Evolutionary conservation across 2,329 filamentous ascomycete genomes (phyloP).

Genomic region (Aspergillus tanneri): DNA sequence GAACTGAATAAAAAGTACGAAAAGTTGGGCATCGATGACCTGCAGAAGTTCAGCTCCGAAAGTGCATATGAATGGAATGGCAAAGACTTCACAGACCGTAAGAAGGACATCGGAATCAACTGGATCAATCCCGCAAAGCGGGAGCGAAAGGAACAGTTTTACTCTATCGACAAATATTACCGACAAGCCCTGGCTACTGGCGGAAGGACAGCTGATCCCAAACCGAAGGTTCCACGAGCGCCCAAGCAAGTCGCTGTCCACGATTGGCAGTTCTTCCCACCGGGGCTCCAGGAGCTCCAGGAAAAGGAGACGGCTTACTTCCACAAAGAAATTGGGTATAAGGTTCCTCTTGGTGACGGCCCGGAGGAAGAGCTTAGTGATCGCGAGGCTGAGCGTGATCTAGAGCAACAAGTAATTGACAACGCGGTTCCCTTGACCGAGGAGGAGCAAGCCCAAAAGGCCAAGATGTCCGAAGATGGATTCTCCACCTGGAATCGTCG

Average conservation of each 20-base stretch:
- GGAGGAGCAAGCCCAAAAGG: conserved; percentile 84
- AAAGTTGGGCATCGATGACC: conserved; percentile 91
- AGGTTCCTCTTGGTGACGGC: conserved; percentile 84
- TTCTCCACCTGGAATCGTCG: conserved; percentile 95
- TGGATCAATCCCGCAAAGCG: conserved; percentile 99
- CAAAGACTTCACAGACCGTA: conserved; percentile 86
- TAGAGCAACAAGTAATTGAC: conserved; percentile 91
- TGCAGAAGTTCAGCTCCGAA: conserved; percentile 97
- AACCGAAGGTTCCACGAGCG: conserved; percentile 91
- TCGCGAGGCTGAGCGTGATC: conserved; percentile 80
- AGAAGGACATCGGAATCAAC: conserved; percentile 86
- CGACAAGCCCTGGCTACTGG: conserved; percentile 83
- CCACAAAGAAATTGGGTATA: conserved; percentile 94
- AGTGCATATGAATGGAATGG: conserved; percentile 99
- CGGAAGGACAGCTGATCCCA: conserved; percentile 74
- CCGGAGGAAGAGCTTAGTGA: conserved; percentile 83
- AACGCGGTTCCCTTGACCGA: conserved; percentile 84
- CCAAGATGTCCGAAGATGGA: conserved; percentile 74
- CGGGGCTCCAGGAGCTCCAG: conserved; percentile 79
- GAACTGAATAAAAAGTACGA: conserved; percentile 92
- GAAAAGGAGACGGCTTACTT: conserved; percentile 96
- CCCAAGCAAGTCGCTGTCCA: conserved; percentile 90
- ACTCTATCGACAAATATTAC: conserved; percentile 99
- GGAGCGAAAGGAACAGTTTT: conserved; percentile 95
- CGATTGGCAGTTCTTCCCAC: conserved; percentile 96